phyloP scores from a whole-genome alignment of 768 basidiomycete genomes.

The Pseudohyphozyma bogoriensis region DNA sequence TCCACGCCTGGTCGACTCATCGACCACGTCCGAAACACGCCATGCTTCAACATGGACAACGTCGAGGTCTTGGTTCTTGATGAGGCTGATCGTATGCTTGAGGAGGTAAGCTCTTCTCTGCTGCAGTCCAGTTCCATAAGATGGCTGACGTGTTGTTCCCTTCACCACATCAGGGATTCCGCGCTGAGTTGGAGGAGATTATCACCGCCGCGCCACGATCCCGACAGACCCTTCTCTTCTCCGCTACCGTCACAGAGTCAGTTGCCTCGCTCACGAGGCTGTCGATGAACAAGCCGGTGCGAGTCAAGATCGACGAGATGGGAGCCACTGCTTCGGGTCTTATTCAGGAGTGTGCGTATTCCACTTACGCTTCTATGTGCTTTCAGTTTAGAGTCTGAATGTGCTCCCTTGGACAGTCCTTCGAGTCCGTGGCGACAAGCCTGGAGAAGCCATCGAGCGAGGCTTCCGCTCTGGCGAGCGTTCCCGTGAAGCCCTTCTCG shows the following conservation, averaged over 20 bases:
- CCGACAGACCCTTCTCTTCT: slow-evolving; percentile 96
- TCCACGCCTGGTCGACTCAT: slow-evolving; percentile 96
- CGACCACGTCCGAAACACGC: slow-evolving; percentile 93
- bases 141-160: slow-evolving; percentile 29
- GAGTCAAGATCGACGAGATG: slow-evolving; percentile 92
- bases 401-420: slow-evolving; percentile 36
- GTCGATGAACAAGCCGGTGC: slow-evolving; percentile 82
- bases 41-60: slow-evolving; percentile 79
- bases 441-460: slow-evolving; percentile 36
- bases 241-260: slow-evolving; percentile 96
- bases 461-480: slow-evolving; percentile 32
- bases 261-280: slow-evolving; percentile 87
- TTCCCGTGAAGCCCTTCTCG: slow-evolving; percentile 45
- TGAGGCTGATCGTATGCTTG: slow-evolving; percentile 94
- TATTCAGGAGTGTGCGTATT: slow-evolving; percentile 68
- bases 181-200: slow-evolving; percentile 87
- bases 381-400: not conserved
- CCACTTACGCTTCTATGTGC: not conserved
- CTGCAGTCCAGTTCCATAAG: not conserved
- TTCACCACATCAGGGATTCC: slow-evolving; percentile 89
- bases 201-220: slow-evolving; percentile 51
- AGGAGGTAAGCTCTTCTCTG: slow-evolving; percentile 32
- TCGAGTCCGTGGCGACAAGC: slow-evolving; percentile 61
- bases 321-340: slow-evolving; percentile 73
- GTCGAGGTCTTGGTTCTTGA: slow-evolving; percentile 90